phyloP scores from a whole-genome alignment of 2,329 filamentous ascomycete genomes.

The Cytospora mali region DNA sequence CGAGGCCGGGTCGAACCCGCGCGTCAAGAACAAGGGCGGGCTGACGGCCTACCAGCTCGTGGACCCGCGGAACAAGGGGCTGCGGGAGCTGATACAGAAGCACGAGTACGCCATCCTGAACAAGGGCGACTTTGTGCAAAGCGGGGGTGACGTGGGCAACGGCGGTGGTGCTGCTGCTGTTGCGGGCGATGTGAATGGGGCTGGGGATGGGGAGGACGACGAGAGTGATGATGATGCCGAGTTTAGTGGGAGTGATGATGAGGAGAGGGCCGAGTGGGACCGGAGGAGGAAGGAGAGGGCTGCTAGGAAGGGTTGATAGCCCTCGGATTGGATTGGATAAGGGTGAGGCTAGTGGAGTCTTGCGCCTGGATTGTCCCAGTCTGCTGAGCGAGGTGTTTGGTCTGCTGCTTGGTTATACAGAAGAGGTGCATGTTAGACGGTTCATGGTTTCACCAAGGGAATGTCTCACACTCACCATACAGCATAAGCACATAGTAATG shows the following conservation, averaged over 20 bases:
- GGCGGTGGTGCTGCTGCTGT: slow-evolving; percentile 13
- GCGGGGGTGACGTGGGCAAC: slow-evolving; percentile 32
- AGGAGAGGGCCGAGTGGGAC: slow-evolving; percentile 65
- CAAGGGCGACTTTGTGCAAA: slow-evolving; percentile 58
- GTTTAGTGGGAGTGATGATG: slow-evolving; percentile 66
- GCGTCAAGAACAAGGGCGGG: slow-evolving; percentile 69
- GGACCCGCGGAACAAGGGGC: slow-evolving; percentile 67
- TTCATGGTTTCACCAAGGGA: slow-evolving; percentile 5
- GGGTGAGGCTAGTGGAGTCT: background rate
- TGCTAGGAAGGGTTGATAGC: slow-evolving; percentile 37
- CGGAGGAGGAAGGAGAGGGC: slow-evolving; percentile 49
- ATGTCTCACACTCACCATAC: background rate
- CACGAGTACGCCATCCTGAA: slow-evolving; percentile 69
- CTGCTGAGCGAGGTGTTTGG: background rate
- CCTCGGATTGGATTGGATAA: background rate
- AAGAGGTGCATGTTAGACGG: slow-evolving; percentile 21
- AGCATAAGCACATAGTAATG: slow-evolving; percentile 13
- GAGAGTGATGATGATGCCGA: slow-evolving; percentile 59
- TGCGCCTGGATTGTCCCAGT: background rate
- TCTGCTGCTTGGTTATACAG: slow-evolving; percentile 3
- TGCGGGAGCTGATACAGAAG: slow-evolving; percentile 66
- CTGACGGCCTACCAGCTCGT: slow-evolving; percentile 72
- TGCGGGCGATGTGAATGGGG: slow-evolving; percentile 27
- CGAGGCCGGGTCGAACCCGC: slow-evolving; percentile 69
- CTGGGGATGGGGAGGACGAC: slow-evolving; percentile 34